Base-by-base conservation (phyloP, 495 filamentous ascomycete genomes). In the Annulohypoxylon maeteangense region DNA sequence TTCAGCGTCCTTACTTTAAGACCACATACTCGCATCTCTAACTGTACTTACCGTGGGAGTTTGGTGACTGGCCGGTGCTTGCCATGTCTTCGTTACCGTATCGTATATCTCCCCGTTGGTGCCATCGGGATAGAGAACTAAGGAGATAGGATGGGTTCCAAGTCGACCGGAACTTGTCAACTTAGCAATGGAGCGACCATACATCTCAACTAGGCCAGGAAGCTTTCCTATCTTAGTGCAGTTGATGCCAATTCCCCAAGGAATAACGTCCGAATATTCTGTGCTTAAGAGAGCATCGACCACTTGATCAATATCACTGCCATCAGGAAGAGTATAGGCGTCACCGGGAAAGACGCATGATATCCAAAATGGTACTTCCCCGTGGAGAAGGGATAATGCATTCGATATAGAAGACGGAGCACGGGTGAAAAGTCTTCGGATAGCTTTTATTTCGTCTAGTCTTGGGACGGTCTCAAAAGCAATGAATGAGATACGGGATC, bases 121-220 rank as follows among this genome's bases (percentile, higher is more conserved):
- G 1, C 89, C 89, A 78, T 92, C 90, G 2, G 90, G 90, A 78
- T 91, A 92, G 48, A 90, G 62, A 42, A 91, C 86, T 58, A 92
- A 72, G 62, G 72, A 72, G 62, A 71, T 79, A 5, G 89, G 89
- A 80, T 78, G 82, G n/a, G 78, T 61, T 3, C 31, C n/a, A 12
- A 75, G 65, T 7, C 59, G 48, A 5, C 71, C 76, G 6, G 75
- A 67, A 22, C 69, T 70, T 42, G 83, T 72, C 42, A 83, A 59
- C 18, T 62, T 65, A 23, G 63, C 42, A 40, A 89, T 71, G 34
- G 78, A 80, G 14, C 63, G 72, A 57, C 85, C 84, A 67, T 87
- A 87, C 45, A 75, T 70, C 6, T 68, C 58, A 22, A 90, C 76
- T 32, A 91, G 70, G 1, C 70, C 65, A 3, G 76, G 67, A 3